Percentiles rank a stretch among this genome's conserved stretches.
phyloP scores from a whole-genome alignment of 768 basidiomycete genomes.

The Lentinula detonsa region DNA sequence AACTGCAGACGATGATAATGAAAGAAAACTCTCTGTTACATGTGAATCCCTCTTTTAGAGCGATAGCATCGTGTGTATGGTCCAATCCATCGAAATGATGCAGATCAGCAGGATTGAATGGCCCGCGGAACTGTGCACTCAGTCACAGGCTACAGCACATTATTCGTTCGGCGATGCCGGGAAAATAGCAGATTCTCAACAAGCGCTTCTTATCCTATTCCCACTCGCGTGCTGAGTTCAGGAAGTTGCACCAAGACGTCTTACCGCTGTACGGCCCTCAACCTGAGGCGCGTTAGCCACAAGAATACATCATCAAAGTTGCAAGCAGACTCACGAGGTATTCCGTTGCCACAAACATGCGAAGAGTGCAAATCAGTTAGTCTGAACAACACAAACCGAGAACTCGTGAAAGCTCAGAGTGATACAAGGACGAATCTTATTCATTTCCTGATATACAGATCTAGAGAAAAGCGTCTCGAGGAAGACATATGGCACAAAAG shows the following conservation, averaged over 20 bases:
- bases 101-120: not conserved
- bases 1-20: not conserved
- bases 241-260: not conserved
- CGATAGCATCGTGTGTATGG: conserved; percentile 1
- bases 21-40: not conserved
- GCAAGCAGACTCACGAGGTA: not conserved
- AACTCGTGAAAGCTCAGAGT: not conserved
- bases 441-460: not conserved
- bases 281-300: not conserved
- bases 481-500: not conserved
- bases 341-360: not conserved
- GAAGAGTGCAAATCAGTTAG: not conserved
- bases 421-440: not conserved
- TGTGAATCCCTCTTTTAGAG: not conserved
- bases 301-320: not conserved
- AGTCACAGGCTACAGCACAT: not conserved
- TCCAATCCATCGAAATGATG: not conserved
- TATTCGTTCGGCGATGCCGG: not conserved
- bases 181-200: not conserved
- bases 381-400: not conserved
- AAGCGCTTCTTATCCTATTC: not conserved
- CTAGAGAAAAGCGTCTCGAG: not conserved
- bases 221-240: not conserved
- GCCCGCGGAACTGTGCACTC: not conserved
- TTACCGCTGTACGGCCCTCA: not conserved